phyloP scores from a whole-genome alignment of 129 eudicot species.

The Dittrichia graveolens region DNA sequence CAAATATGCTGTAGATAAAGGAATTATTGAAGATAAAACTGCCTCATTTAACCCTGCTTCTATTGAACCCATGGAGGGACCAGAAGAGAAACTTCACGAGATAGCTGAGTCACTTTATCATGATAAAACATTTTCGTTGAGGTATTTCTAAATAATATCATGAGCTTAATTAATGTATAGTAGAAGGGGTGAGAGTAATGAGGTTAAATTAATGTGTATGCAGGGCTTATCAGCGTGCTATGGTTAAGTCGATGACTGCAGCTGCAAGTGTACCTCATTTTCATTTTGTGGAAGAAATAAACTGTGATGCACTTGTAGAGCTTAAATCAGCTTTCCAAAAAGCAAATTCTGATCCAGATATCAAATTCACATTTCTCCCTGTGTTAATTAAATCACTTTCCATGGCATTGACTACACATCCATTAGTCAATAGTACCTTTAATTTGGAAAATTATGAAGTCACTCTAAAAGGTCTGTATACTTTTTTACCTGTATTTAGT shows the following conservation, averaged over 20 bases:
- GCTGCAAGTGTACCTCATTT: constrained; percentile 94
- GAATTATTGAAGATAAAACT: constrained; percentile 42
- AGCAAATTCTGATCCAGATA: constrained; percentile 67
- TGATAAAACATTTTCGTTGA: constrained; percentile 61
- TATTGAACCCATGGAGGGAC: constrained; percentile 41
- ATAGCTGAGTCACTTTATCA: constrained; percentile 49
- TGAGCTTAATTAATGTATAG: neutral
- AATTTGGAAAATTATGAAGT: constrained; percentile 65
- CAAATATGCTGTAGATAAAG: constrained; percentile 49
- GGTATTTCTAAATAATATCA: constrained; percentile 43
- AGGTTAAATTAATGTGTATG: constrained; percentile 26
- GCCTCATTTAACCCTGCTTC: constrained; percentile 32
- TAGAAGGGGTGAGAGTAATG: neutral
- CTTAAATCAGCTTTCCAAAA: constrained; percentile 81
- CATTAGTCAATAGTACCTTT: constrained; percentile 84
- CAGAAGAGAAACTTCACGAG: constrained; percentile 40
- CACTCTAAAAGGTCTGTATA: constrained; percentile 68
- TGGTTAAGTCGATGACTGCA: constrained; percentile 91
- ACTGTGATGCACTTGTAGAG: constrained; percentile 61
- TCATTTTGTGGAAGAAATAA: constrained; percentile 88
- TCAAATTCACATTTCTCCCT: constrained; percentile 88
- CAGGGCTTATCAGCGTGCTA: constrained; percentile 98
- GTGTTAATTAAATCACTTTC: constrained; percentile 81
- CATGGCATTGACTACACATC: constrained; percentile 73
- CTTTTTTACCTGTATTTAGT: neutral